Percentiles rank a stretch among this genome's conserved stretches.
Conservation (phyloP, 495 filamentous ascomycete species). For the Pseudoneurospora amorphoporcata region DNA sequence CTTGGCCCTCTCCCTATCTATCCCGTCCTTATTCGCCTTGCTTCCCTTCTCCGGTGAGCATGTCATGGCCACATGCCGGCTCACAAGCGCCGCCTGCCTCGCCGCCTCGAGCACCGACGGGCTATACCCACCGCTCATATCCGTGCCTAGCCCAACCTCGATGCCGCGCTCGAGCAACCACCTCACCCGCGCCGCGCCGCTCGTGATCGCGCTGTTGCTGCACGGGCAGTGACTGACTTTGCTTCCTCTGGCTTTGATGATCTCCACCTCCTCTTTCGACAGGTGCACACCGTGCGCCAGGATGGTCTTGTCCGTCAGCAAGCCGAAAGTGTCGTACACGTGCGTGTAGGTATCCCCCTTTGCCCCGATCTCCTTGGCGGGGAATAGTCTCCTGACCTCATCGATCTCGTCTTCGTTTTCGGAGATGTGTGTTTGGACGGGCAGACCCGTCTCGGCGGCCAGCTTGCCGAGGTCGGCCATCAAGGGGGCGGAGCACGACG, state of each 20-base stretch:
- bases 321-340: constrained; percentile 65
- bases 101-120: constrained; percentile 69
- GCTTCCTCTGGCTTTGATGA: constrained; percentile 49
- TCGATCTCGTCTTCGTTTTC: constrained; percentile 68
- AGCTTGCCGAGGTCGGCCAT: constrained; percentile 55
- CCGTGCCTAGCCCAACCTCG: constrained; percentile 75
- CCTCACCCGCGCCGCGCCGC: constrained; percentile 62
- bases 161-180: constrained; percentile 63
- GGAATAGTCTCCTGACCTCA: constrained; percentile 64
- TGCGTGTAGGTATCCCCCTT: constrained; percentile 50
- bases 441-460: constrained; percentile 44
- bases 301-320: constrained; percentile 65
- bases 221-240: constrained; percentile 81
- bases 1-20: constrained; percentile 37
- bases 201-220: constrained; percentile 69
- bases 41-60: not conserved
- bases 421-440: constrained; percentile 84
- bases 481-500: constrained; percentile 52
- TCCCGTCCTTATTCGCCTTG: not conserved
- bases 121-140: constrained; percentile 79
- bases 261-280: constrained; percentile 44
- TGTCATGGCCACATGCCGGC: constrained; percentile 51
- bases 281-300: constrained; percentile 84
- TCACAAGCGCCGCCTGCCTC: constrained; percentile 66
- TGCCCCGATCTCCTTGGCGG: constrained; percentile 20